A percentile compares a stretch with the other conserved stretches of the same genome.
These are phyloP conservation scores for Nakaseomyces sp. DNA, from an alignment of 1,139 yeast genomes.

Conservation along the genomic window DNA sequence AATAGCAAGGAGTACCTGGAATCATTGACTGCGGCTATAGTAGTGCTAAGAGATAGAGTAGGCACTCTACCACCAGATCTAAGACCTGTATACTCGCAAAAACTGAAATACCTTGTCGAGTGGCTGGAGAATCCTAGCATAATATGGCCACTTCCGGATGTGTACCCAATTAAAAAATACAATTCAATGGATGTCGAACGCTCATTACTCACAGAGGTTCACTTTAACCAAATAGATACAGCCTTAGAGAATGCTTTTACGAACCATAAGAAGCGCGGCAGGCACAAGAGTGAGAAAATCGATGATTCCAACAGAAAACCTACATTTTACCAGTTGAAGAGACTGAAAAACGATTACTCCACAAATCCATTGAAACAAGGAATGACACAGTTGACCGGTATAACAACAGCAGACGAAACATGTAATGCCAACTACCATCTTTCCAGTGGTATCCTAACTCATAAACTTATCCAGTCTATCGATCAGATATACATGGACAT, in stretches of 20 bases:
- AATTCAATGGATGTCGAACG: constrained; percentile 68
- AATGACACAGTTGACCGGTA: constrained; percentile 51
- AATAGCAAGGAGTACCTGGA: constrained; percentile 44
- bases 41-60: constrained; percentile 72
- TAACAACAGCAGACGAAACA: constrained; percentile 36
- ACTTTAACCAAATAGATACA: constrained; percentile 37
- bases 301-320: constrained; percentile 13
- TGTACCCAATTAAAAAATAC: constrained; percentile 54
- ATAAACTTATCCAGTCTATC: constrained; percentile 40
- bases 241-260: constrained; percentile 24
- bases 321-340: constrained; percentile 51
- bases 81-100: constrained; percentile 63
- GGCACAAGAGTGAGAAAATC: constrained; percentile 8
- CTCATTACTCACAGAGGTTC: constrained; percentile 70
- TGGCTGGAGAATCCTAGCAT: constrained; percentile 43
- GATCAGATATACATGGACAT: constrained; percentile 28
- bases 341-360: constrained; percentile 60
- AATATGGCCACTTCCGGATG: constrained; percentile 76
- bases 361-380: constrained; percentile 57
- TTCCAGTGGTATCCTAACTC: constrained; percentile 39
- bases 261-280: constrained; percentile 21
- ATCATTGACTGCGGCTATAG: constrained; percentile 71
- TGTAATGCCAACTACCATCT: constrained; percentile 26
- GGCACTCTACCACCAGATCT: constrained; percentile 78
- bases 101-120: constrained; percentile 50